Percentiles rank a stretch among this genome's conserved stretches.
These are phyloP conservation scores for Chlorociboria aeruginascens DNA, from an alignment of 495 filamentous ascomycete species.

Conservation along the genomic window DNA sequence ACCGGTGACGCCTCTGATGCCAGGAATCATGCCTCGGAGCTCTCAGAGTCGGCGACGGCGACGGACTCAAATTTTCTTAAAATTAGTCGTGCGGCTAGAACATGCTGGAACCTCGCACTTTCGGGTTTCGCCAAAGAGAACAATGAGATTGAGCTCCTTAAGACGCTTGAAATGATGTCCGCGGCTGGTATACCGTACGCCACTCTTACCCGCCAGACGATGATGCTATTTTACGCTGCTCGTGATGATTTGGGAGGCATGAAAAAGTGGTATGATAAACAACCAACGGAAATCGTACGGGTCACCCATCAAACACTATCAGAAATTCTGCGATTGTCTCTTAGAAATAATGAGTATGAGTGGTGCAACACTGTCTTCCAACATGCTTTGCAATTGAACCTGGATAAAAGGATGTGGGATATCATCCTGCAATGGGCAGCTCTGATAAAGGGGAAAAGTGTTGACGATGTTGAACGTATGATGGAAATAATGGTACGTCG, in stretches of 20 bases:
- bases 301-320: constrained; percentile 28
- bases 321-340: constrained; percentile 41
- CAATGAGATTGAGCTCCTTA: constrained; percentile 40
- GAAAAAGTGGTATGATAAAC: constrained; percentile 53
- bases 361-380: constrained; percentile 56
- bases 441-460: constrained; percentile 49
- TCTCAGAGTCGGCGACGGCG: constrained; percentile 11
- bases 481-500: constrained; percentile 45
- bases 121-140: constrained; percentile 55
- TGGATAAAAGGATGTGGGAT: constrained; percentile 47
- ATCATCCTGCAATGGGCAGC: constrained; percentile 67
- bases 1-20: constrained; percentile 51
- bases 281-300: constrained; percentile 24
- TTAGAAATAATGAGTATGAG: constrained; percentile 42
- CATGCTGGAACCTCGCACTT: constrained; percentile 50
- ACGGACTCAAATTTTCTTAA: not conserved
- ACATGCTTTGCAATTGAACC: constrained; percentile 36
- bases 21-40: constrained; percentile 33
- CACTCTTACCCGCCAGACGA: constrained; percentile 29
- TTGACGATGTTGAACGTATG: constrained; percentile 59
- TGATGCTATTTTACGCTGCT: constrained; percentile 40
- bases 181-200: constrained; percentile 23
- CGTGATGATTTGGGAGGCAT: constrained; percentile 38
- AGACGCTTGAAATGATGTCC: constrained; percentile 24
- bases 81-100: not conserved